Conservation (phyloP, 1,139 yeast species). For the Suhomyces anneliseae region DNA sequence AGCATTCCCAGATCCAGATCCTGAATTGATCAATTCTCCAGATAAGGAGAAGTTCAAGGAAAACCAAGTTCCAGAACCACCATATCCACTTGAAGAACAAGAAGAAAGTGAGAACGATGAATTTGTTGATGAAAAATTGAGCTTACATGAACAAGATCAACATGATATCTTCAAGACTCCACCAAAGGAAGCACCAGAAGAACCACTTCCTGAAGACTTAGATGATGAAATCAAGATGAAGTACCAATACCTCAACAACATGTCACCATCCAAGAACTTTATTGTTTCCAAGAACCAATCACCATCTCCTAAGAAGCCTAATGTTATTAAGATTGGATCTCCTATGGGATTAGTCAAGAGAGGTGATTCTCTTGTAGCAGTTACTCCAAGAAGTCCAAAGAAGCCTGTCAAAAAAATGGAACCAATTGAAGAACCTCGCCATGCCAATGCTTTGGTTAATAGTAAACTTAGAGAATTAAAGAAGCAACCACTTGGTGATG, state of each 20-base stretch:
- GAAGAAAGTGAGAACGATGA: not conserved
- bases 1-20: constrained; percentile 39
- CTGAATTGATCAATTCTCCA: constrained; percentile 30
- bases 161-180: constrained; percentile 29
- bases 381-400: constrained; percentile 8
- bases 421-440: not conserved
- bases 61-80: too few relatives aligned
- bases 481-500: not conserved
- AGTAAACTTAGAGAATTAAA: constrained; percentile 8
- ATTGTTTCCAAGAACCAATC: constrained; percentile 6
- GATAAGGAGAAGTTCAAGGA: constrained; percentile 7
- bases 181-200: constrained; percentile 16
- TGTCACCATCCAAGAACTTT: constrained; percentile 9
- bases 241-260: constrained; percentile 13
- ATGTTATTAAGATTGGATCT: constrained; percentile 43
- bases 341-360: constrained; percentile 38
- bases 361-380: constrained; percentile 23
- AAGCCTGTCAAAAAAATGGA: not conserved
- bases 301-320: constrained; percentile 13
- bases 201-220: constrained; percentile 12
- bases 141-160: not conserved
- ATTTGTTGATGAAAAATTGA: too few relatives aligned
- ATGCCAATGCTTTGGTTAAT: constrained; percentile 5
- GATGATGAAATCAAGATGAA: constrained; percentile 16
- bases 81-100: too few relatives aligned